A percentile compares a stretch with the other conserved stretches of the same genome.
phyloP scores from a whole-genome alignment of 176 grass and related monocot genomes.

The Lolium rigidum region DNA sequence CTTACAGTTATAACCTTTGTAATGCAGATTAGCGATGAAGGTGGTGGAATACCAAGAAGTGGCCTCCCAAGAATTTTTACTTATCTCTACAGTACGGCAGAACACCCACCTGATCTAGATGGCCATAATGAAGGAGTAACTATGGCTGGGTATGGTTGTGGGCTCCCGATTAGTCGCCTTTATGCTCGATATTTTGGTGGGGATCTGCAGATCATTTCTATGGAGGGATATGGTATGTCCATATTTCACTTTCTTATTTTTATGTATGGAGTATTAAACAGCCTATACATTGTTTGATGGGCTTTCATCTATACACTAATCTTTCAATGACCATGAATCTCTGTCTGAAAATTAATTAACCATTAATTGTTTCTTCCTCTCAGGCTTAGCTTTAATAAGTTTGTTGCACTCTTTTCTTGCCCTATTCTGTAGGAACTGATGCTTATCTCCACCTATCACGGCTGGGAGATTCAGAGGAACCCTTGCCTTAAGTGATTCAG shows the following conservation, averaged over 20 bases:
- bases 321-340: not conserved
- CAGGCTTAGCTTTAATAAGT: constrained; percentile 8
- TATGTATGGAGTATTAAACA: constrained; percentile 10
- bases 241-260: constrained; percentile 17
- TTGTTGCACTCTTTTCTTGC: too few relatives aligned
- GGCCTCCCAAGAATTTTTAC: constrained; percentile 95
- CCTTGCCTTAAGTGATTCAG: constrained; percentile 60
- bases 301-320: not conserved
- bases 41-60: constrained; percentile 95
- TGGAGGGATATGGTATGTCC: constrained; percentile 97
- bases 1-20: not conserved
- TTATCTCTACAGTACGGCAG: constrained; percentile 96
- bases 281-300: not conserved
- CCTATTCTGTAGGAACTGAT: constrained; percentile 73
- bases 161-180: constrained; percentile 88
- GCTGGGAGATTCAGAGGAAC: constrained; percentile 93
- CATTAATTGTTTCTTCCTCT: not conserved
- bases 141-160: constrained; percentile 97
- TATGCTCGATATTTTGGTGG: constrained; percentile 98
- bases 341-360: not conserved
- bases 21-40: constrained; percentile 94
- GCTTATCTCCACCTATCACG: constrained; percentile 95
- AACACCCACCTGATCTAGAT: constrained; percentile 70
- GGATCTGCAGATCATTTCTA: constrained; percentile 94
- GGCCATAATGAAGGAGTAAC: constrained; percentile 67